Conservation (phyloP, 805 yeast genomes). For the Myxozyma vanderwaltii region DNA sequence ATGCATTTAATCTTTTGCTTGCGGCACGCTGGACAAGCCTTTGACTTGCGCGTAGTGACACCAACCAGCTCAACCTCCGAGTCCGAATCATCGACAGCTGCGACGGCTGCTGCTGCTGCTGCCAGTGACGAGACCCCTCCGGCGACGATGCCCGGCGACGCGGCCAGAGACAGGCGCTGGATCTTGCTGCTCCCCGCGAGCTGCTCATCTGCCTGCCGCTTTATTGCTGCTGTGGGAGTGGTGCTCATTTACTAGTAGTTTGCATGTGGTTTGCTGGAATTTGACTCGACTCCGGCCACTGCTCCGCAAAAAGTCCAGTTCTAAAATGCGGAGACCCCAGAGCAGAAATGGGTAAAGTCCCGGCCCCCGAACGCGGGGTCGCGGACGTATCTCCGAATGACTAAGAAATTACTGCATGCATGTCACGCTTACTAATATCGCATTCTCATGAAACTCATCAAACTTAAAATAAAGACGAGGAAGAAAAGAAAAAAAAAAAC, state of each 20-base stretch:
- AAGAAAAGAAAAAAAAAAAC: too few relatives aligned
- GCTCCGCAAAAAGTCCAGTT: neutral
- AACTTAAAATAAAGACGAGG: too few relatives aligned
- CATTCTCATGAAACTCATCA: too few relatives aligned
- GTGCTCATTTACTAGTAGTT: too few relatives aligned
- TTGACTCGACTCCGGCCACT: neutral
- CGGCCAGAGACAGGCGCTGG: neutral
- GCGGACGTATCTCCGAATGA: constrained; percentile 2
- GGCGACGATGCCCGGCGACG: neutral
- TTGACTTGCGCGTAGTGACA: constrained; percentile 29
- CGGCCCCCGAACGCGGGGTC: neutral
- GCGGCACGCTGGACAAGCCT: constrained; percentile 30
- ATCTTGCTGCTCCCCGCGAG: neutral
- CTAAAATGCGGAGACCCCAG: neutral
- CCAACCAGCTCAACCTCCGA: constrained; percentile 12
- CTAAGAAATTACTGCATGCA: too few relatives aligned
- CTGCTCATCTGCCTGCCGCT: neutral
- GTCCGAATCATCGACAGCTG: neutral
- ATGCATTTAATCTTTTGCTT: constrained; percentile 28
- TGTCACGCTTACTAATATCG: too few relatives aligned
- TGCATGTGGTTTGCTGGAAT: too few relatives aligned
- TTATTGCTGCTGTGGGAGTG: neutral
- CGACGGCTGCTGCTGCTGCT: constrained; percentile 5
- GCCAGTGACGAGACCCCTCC: neutral
- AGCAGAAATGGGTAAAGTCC: neutral